phyloP scores from a whole-genome alignment of 1,284 basidiomycete species.

The Marasmius sp. region DNA sequence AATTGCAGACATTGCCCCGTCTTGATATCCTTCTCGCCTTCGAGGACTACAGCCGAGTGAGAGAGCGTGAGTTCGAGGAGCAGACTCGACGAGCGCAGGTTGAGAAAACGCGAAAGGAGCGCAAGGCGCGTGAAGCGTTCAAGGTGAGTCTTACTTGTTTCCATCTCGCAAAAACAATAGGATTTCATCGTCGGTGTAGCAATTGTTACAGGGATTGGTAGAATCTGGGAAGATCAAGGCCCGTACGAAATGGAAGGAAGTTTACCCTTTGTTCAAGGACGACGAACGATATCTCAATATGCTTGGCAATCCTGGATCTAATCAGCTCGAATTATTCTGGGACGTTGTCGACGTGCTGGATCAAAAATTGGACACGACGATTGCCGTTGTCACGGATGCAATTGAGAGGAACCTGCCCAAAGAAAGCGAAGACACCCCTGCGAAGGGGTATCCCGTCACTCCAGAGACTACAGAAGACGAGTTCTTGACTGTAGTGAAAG shows the following conservation, averaged over 20 bases:
- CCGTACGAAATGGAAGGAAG: constrained; percentile 87
- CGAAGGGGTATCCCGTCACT: constrained; percentile 47
- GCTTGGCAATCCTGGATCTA: constrained; percentile 90
- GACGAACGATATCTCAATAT: constrained; percentile 85
- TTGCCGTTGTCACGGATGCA: constrained; percentile 60
- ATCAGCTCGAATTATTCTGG: constrained; percentile 95
- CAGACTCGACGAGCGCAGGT: constrained; percentile 75
- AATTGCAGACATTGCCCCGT: constrained; percentile 79
- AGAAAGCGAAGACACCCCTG: constrained; percentile 31
- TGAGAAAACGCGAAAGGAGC: constrained; percentile 79
- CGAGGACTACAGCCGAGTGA: constrained; percentile 86
- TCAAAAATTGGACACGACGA: constrained; percentile 79
- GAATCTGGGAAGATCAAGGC: constrained; percentile 72
- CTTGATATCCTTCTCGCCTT: constrained; percentile 90
- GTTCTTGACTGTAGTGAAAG: constrained; percentile 59
- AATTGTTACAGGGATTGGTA: constrained; percentile 71
- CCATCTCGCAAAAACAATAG: not conserved
- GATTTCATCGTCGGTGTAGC: constrained; percentile 34
- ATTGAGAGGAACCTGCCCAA: constrained; percentile 43
- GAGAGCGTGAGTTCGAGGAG: constrained; percentile 88
- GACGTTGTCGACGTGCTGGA: constrained; percentile 88
- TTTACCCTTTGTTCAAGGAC: constrained; percentile 74
- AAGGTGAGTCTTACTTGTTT: constrained; percentile 47
- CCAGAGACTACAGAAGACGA: constrained; percentile 62
- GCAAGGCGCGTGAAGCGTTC: constrained; percentile 89